These are phyloP conservation scores for Pseudotulostoma volvatum DNA, from an alignment of 495 filamentous ascomycete genomes.

Conservation along the genomic window DNA sequence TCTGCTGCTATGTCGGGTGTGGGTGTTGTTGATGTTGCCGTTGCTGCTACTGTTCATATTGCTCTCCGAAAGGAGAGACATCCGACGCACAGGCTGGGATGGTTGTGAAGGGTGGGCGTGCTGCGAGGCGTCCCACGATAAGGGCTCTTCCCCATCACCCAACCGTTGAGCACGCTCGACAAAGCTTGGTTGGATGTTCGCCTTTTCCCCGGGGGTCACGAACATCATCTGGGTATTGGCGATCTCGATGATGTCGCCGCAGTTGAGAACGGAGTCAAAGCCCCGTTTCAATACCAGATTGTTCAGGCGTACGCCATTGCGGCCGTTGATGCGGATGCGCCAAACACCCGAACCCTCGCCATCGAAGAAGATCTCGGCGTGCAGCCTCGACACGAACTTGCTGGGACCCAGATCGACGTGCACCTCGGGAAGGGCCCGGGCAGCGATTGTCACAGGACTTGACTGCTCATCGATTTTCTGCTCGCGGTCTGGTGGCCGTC, in stretches of 20 bases:
- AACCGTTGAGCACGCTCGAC: slow-evolving; percentile 33
- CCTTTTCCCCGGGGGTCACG: slow-evolving; percentile 52
- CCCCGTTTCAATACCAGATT: slow-evolving; percentile 48
- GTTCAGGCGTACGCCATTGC: slow-evolving; percentile 78
- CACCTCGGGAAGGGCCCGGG: slow-evolving; percentile 36
- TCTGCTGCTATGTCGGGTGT: slow-evolving; percentile 5
- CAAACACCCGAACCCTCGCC: slow-evolving; percentile 43
- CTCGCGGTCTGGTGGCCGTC: slow-evolving; percentile 53
- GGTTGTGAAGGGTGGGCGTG: slow-evolving; percentile 20
- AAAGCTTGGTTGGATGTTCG: slow-evolving; percentile 41
- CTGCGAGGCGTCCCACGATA: slow-evolving; percentile 23
- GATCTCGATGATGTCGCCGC: slow-evolving; percentile 80
- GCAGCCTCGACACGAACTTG: slow-evolving; percentile 77
- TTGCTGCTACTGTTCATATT: slow-evolving; percentile 1
- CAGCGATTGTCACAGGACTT: slow-evolving; percentile 28
- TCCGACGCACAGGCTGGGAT: slow-evolving; percentile 1
- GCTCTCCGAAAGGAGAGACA: slow-evolving; percentile 1
- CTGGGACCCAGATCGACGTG: slow-evolving; percentile 89
- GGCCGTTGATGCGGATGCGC: slow-evolving; percentile 72
- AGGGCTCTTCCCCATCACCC: slow-evolving; percentile 28
- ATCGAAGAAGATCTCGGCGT: slow-evolving; percentile 76
- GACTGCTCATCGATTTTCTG: slow-evolving; percentile 27
- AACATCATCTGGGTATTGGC: slow-evolving; percentile 96
- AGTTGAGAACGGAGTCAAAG: slow-evolving; percentile 46
- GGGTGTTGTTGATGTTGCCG: neutral